These are phyloP conservation scores for Trichoderma gamsii DNA, from an alignment of 495 filamentous ascomycete species.

Conservation along the genomic window DNA sequence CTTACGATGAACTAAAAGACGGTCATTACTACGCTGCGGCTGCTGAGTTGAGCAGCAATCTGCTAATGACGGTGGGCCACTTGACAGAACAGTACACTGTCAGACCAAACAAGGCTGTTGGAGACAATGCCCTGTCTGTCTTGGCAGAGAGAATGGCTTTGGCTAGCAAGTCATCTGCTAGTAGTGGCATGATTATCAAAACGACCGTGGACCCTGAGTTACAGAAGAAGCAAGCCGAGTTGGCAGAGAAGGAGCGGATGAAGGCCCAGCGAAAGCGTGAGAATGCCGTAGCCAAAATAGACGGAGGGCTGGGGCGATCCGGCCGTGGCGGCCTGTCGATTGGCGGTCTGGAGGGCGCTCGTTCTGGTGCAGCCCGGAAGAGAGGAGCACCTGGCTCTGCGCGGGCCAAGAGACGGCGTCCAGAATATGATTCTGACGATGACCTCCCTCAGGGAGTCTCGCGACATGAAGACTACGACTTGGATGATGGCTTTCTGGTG, in stretches of 20 bases:
- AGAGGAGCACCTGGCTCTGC: slow-evolving; percentile 36
- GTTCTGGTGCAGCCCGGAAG: slow-evolving; percentile 35
- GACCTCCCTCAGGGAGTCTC: slow-evolving; percentile 56
- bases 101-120: slow-evolving; percentile 58
- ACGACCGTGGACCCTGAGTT: slow-evolving; percentile 76
- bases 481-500: slow-evolving; percentile 73
- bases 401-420: slow-evolving; percentile 38
- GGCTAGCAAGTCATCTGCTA: slow-evolving; percentile 44
- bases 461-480: slow-evolving; percentile 76
- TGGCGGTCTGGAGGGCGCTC: slow-evolving; percentile 64
- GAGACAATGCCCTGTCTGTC: slow-evolving; percentile 71
- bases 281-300: slow-evolving; percentile 57
- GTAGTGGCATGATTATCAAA: slow-evolving; percentile 46
- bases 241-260: slow-evolving; percentile 63
- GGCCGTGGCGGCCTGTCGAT: slow-evolving; percentile 55
- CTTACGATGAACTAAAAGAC: slow-evolving; percentile 63
- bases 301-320: slow-evolving; percentile 46
- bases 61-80: slow-evolving; percentile 73
- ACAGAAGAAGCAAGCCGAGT: slow-evolving; percentile 66
- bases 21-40: slow-evolving; percentile 79
- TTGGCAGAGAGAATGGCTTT: slow-evolving; percentile 65
- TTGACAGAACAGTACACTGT: slow-evolving; percentile 71
- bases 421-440: slow-evolving; percentile 58
- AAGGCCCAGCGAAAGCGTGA: slow-evolving; percentile 64
- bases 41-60: slow-evolving; percentile 59